These are phyloP conservation scores for Cyclotella choctawhatcheeana DNA, from an alignment of 108 stramenopile genomes.

Conservation along the genomic window DNA sequence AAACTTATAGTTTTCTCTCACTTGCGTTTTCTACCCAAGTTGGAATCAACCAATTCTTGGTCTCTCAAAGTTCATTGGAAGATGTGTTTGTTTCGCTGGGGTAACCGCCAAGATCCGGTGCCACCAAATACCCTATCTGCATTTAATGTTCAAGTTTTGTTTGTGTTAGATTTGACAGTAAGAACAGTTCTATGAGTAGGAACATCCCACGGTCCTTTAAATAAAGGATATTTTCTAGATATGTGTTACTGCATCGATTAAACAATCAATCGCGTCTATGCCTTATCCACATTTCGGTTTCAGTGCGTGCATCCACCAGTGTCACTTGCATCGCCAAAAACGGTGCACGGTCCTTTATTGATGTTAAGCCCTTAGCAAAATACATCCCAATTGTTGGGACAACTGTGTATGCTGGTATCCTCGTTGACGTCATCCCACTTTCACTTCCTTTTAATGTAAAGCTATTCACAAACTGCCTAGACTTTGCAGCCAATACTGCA, in stretches of 20 bases:
- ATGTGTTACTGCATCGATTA: too few relatives aligned
- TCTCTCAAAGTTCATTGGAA: conserved; percentile 65
- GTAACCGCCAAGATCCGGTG: too few relatives aligned
- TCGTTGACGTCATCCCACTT: neutral
- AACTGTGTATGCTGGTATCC: conserved; percentile 53
- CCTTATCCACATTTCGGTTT: conserved; percentile 73
- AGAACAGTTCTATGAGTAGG: too few relatives aligned
- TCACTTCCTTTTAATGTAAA: neutral
- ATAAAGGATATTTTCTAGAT: too few relatives aligned
- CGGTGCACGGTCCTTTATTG: conserved; percentile 2
- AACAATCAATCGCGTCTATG: too few relatives aligned
- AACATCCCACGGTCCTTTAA: too few relatives aligned
- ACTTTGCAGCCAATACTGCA: conserved; percentile 30
- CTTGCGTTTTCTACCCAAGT: neutral
- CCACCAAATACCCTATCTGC: too few relatives aligned
- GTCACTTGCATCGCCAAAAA: conserved; percentile 73
- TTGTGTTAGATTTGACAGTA: too few relatives aligned
- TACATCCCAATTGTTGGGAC: conserved; percentile 62
- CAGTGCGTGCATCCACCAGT: conserved; percentile 65
- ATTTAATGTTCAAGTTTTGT: too few relatives aligned
- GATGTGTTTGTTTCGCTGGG: conserved; percentile 68
- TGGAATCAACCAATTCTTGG: conserved; percentile 63
- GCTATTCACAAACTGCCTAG: conserved; percentile 18
- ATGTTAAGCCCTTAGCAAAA: conserved; percentile 22
- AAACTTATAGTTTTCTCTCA: neutral